These are phyloP conservation scores for Aegilops tauschii DNA, from an alignment of 176 grass and related monocot species.

Conservation along the genomic window DNA sequence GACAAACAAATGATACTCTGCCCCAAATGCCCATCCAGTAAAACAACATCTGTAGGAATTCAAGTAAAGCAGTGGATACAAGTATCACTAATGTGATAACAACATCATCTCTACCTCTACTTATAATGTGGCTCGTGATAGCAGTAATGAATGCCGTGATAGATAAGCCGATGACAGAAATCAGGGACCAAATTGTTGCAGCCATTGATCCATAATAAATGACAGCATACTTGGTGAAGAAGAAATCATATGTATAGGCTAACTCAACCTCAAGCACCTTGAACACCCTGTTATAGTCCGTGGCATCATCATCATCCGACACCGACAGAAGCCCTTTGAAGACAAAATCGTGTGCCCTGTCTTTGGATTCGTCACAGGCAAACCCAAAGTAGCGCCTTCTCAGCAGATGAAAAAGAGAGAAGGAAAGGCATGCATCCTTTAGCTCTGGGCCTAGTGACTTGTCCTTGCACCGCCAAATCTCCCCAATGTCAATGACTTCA, in stretches of 20 bases:
- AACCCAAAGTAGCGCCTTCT: conserved; percentile 18
- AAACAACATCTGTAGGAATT: too few species aligned
- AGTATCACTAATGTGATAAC: neutral
- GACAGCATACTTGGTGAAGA: conserved; percentile 19
- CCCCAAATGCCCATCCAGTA: neutral
- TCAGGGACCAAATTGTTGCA: neutral
- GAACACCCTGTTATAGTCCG: neutral
- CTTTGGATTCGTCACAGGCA: neutral
- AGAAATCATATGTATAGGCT: conserved; percentile 15
- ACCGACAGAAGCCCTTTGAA: neutral
- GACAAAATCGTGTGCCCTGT: conserved; percentile 15
- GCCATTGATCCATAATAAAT: neutral
- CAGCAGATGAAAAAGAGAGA: conserved; percentile 21
- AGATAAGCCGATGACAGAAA: neutral
- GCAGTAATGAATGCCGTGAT: neutral
- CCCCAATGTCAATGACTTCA: too few species aligned
- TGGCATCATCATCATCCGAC: too few species aligned
- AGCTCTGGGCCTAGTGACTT: neutral
- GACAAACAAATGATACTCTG: neutral
- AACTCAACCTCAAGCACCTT: neutral
- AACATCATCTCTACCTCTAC: neutral
- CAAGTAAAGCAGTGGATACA: neutral
- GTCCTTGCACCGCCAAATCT: too few species aligned
- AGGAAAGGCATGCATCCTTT: conserved; percentile 24
- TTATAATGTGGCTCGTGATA: too few species aligned